A percentile compares a stretch with the other conserved stretches of the same genome.
phyloP scores from a whole-genome alignment of 225 moss, liverwort and hornwort genomes.

The Thuidium tamariscinum region DNA sequence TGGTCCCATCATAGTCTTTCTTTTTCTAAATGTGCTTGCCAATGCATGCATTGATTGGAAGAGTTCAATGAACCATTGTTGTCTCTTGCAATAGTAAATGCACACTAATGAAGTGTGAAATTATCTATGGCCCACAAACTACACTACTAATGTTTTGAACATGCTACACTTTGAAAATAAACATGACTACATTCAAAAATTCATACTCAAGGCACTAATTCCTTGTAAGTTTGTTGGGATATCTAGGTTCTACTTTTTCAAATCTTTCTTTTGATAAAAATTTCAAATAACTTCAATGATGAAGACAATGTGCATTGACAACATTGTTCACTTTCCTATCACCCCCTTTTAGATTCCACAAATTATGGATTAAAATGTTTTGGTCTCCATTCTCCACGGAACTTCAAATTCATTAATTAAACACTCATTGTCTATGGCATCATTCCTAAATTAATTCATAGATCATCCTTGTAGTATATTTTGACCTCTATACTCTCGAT shows the following conservation, averaged over 20 bases:
- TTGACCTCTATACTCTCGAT: too few species aligned
- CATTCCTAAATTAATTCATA: too few species aligned
- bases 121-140: fast-evolving
- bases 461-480: too few species aligned
- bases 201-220: fast-evolving
- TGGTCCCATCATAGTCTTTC: too few species aligned
- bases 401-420: too few species aligned
- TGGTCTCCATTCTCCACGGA: fast-evolving
- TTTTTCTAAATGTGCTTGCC: neutral
- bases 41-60: neutral
- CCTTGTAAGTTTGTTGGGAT: fast-evolving
- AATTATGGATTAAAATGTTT: too few species aligned
- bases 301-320: too few species aligned
- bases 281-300: too few species aligned
- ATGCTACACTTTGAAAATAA: neutral
- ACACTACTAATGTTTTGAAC: neutral
- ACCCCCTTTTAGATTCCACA: too few species aligned
- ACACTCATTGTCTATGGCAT: too few species aligned
- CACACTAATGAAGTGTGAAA: neutral
- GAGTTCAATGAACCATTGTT: neutral
- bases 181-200: neutral
- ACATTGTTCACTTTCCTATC: too few species aligned
- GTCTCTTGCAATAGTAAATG: neutral
- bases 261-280: too few species aligned
- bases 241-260: neutral